Evolutionary conservation across 2,329 filamentous ascomycete species (phyloP), one percentile per base, ranked within the genome.

Genomic region (Curvularia eragrostidis): DNA sequence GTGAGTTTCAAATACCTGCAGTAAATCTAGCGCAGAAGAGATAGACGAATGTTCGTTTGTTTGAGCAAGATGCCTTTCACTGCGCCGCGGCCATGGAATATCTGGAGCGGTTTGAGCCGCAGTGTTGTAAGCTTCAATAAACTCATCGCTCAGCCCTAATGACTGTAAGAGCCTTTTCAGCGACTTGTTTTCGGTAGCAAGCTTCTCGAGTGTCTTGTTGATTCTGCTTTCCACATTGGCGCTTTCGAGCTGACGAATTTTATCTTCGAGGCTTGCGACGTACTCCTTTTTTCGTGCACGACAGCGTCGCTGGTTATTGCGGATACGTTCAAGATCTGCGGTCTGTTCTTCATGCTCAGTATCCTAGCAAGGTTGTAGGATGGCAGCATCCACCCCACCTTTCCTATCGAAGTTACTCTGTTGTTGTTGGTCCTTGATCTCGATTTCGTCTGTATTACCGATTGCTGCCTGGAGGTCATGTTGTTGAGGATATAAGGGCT

Each of bases 231-330:
- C 15, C n/a, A 24, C 41, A 39, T 23, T n/a, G 9, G 30, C 12
- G 21, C 26, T 49, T 55, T 65, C 63, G 36, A 57, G 56, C 24
- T 58, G 28, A n/a, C 47, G 55, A 23, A 65, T 56, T 43, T 60
- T 64, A 1, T 55, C 55, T 56, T 65, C 63, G 12, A 65, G 58
- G 15, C 43, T 48, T 15, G 61, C 43, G 38, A 64, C 54, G 49
- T 65, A 64, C 18, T 59, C 58, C 47, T 64, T 62, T 46, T 44
- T 46, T 49, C 60, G 30, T 15, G 58, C 61, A 30, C 63, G 63
- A 50, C 48, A 65, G 30, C 63, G 63, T 28, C 63, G 54, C 49
- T 65, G 63, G 53, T 65, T 65, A 43, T 65, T 65, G n/a, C 63
- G 63, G 28, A 65, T 43, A 36, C 63, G 63, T 36, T 62, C 58